Evolutionary conservation across 352 stramenopile species (phyloP).

Genomic region (Globisporangium takayamanum): DNA sequence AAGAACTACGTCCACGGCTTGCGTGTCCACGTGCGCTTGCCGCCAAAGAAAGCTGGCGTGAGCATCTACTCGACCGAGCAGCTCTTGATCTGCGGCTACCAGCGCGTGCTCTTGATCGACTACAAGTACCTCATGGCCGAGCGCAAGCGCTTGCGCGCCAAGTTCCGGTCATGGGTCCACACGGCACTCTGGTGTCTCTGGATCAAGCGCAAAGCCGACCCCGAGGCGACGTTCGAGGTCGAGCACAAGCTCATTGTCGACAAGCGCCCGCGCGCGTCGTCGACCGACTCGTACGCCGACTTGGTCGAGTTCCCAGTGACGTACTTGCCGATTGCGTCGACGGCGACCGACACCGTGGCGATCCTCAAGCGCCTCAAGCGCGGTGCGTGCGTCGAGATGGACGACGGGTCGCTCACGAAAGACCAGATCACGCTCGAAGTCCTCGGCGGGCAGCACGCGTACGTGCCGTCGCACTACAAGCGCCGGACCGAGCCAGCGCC

Average conservation of each 20-base stretch:
- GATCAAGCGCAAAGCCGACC: slow-evolving; percentile 45
- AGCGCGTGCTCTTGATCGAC: slow-evolving; percentile 66
- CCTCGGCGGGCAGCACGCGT: slow-evolving; percentile 43
- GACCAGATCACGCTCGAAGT: slow-evolving; percentile 77
- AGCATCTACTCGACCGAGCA: slow-evolving; percentile 40
- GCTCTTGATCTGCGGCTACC: slow-evolving; percentile 46
- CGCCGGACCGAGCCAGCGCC: slow-evolving; percentile 6
- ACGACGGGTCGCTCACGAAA: slow-evolving; percentile 72
- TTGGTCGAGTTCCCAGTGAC: slow-evolving; percentile 56
- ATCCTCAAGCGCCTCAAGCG: slow-evolving; percentile 41
- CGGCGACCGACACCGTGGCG: slow-evolving; percentile 40
- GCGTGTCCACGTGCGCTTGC: slow-evolving; percentile 51
- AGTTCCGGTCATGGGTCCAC: slow-evolving; percentile 57
- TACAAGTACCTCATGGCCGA: slow-evolving; percentile 71
- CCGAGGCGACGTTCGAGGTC: slow-evolving; percentile 42
- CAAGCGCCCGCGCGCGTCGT: slow-evolving; percentile 30
- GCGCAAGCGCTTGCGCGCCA: slow-evolving; percentile 45
- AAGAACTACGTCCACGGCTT: slow-evolving; percentile 51
- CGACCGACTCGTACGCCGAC: slow-evolving; percentile 37
- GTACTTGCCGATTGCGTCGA: slow-evolving; percentile 60
- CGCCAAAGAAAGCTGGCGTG: slow-evolving; percentile 26
- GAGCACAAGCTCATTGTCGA: slow-evolving; percentile 14
- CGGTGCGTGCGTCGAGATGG: slow-evolving; percentile 62
- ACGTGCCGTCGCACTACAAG: slow-evolving; percentile 17
- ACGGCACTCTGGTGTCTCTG: slow-evolving; percentile 38